These are phyloP conservation scores for Crithidia mellificae DNA, from an alignment of 208 protist species.

Conservation along the genomic window DNA sequence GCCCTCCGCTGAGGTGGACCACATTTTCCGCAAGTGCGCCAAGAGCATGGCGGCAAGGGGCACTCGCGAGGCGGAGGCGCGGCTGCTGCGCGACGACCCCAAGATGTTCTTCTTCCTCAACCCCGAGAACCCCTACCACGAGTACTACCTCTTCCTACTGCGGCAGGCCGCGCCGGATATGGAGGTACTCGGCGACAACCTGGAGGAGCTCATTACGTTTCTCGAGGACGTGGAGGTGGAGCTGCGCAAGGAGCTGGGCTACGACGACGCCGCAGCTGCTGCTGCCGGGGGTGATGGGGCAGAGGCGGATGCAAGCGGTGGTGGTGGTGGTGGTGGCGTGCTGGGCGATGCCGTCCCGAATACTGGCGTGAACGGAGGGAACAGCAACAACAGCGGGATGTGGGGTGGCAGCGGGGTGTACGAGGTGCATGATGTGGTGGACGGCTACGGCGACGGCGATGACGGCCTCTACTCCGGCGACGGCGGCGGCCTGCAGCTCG, in stretches of 20 bases:
- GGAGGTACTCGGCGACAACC: constrained; percentile 82
- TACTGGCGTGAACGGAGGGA: neutral
- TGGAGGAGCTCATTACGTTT: constrained; percentile 80
- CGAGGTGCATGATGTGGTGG: constrained; percentile 23
- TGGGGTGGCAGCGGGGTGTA: constrained; percentile 18
- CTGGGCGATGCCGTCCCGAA: constrained; percentile 33
- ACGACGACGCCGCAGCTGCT: constrained; percentile 6
- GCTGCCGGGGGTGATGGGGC: neutral
- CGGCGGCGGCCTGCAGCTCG: constrained; percentile 69
- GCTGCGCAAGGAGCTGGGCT: constrained; percentile 59
- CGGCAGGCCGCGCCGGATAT: constrained; percentile 72
- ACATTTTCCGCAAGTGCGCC: constrained; percentile 65
- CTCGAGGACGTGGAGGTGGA: constrained; percentile 71
- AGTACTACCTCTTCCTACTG: constrained; percentile 87
- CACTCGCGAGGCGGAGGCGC: constrained; percentile 70
- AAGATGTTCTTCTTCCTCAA: constrained; percentile 83
- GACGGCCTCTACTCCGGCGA: constrained; percentile 39
- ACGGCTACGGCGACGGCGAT: constrained; percentile 38
- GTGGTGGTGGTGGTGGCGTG: constrained; percentile 34
- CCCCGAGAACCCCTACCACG: constrained; percentile 84
- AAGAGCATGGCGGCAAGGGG: constrained; percentile 58
- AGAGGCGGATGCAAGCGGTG: constrained; percentile 1
- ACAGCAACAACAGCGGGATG: constrained; percentile 10
- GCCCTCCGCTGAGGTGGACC: constrained; percentile 64
- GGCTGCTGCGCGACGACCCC: constrained; percentile 72